Evolutionary conservation across 495 filamentous ascomycete species (phyloP).

Genomic region (Massariosphaeria phaeospora): DNA sequence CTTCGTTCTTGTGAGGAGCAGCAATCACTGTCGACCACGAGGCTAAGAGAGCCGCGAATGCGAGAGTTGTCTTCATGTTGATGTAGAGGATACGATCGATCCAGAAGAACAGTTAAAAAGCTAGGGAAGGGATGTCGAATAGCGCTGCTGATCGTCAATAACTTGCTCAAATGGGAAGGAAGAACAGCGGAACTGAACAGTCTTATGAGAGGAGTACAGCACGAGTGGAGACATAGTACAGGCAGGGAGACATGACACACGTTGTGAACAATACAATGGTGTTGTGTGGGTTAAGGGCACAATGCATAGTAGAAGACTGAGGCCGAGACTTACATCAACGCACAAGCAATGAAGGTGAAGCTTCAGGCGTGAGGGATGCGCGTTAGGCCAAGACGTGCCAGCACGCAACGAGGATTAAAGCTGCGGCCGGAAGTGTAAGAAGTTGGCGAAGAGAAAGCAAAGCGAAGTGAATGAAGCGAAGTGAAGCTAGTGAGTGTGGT

Average conservation of each 20-base stretch:
- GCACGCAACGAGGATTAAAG: conserved; percentile 20
- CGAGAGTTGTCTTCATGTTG: conserved; percentile 25
- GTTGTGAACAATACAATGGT: neutral
- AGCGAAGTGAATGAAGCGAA: conserved; percentile 5
- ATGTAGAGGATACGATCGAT: conserved; percentile 4
- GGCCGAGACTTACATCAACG: conserved; percentile 30
- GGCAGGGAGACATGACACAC: neutral
- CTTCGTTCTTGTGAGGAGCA: conserved; percentile 9
- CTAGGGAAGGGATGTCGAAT: conserved; percentile 8
- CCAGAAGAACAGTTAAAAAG: neutral
- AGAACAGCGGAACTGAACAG: neutral
- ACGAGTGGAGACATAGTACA: neutral
- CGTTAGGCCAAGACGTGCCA: conserved; percentile 31
- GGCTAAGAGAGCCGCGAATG: conserved; percentile 21
- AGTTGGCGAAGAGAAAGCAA: conserved; percentile 7
- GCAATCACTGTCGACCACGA: conserved; percentile 9
- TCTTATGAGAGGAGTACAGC: neutral
- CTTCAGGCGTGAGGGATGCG: neutral
- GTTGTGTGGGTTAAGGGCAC: conserved; percentile 12
- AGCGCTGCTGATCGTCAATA: conserved; percentile 22
- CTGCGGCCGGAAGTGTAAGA: conserved; percentile 5
- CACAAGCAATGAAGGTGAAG: conserved; percentile 22
- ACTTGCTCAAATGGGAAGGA: neutral
- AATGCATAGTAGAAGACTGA: conserved; percentile 2
- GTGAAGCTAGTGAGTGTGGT: too few relatives aligned